Percentiles rank a stretch among this genome's conserved stretches.
Evolutionary conservation across 371 early-diverging fungal genomes (phyloP).

Genomic region (Mortierella sp.): DNA sequence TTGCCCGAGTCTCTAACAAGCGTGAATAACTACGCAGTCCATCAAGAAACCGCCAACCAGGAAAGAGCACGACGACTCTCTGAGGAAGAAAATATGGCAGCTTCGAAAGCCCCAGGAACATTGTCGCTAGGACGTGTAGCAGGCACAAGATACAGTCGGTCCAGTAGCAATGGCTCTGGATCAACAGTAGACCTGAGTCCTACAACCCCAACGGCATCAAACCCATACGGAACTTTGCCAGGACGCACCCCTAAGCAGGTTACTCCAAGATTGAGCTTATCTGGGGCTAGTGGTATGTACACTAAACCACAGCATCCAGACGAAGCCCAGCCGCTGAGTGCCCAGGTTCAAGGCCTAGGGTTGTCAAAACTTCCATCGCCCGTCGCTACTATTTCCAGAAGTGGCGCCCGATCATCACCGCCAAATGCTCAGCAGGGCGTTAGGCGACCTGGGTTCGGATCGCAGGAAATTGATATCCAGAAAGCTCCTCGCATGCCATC

Average conservation of each 20-base stretch:
- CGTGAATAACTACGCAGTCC: slow-evolving; percentile 32
- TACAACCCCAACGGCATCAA: slow-evolving; percentile 29
- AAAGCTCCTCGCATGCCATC: neutral
- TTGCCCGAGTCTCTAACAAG: slow-evolving; percentile 49
- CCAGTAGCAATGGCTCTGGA: slow-evolving; percentile 22
- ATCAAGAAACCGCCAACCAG: slow-evolving; percentile 13
- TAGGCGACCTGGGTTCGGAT: slow-evolving; percentile 11
- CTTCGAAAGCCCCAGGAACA: slow-evolving; percentile 16
- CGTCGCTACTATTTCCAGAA: neutral
- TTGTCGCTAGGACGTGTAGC: slow-evolving; percentile 28
- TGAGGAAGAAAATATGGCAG: slow-evolving; percentile 20
- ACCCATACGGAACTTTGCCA: slow-evolving; percentile 26
- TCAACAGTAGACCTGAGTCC: slow-evolving; percentile 18
- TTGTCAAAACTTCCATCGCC: slow-evolving; percentile 8
- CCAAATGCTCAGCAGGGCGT: slow-evolving; percentile 5
- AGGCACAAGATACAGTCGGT: slow-evolving; percentile 27
- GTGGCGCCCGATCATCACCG: slow-evolving; percentile 16
- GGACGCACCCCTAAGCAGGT: slow-evolving; percentile 14
- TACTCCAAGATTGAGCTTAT: slow-evolving; percentile 16
- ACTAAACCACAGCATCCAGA: slow-evolving; percentile 12
- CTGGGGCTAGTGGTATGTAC: slow-evolving; percentile 21
- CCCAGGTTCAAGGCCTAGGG: neutral
- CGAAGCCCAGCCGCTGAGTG: neutral
- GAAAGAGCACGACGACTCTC: slow-evolving; percentile 23
- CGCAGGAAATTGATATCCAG: slow-evolving; percentile 13